A percentile compares a stretch with the other conserved stretches of the same genome.
Conservation (phyloP, 106 monocot species). For the Amphibolis antarctica region DNA sequence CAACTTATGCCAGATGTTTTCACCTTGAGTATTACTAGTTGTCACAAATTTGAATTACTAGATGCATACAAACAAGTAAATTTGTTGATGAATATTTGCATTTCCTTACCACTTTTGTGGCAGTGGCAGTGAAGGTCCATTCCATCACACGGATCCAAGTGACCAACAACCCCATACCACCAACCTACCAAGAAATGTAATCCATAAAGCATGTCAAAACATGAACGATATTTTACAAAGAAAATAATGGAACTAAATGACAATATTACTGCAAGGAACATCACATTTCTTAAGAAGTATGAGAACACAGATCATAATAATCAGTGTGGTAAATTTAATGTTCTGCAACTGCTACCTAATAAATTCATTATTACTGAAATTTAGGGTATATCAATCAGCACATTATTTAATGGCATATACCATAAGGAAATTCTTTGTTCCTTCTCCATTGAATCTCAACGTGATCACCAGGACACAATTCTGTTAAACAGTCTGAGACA, state of each 20-base stretch:
- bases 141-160: constrained; percentile 52
- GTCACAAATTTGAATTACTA: background rate
- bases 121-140: constrained; percentile 43
- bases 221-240: too few relatives aligned
- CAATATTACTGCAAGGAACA: background rate
- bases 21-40: background rate
- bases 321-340: too few relatives aligned
- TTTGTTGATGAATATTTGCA: background rate
- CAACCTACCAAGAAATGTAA: constrained; percentile 39
- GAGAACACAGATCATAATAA: too few relatives aligned
- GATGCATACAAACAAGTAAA: background rate
- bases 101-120: constrained; percentile 42
- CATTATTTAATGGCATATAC: constrained; percentile 16
- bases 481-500: constrained; percentile 44
- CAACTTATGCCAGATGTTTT: too few relatives aligned
- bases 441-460: constrained; percentile 89
- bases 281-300: too few relatives aligned
- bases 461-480: constrained; percentile 61
- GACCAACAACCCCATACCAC: constrained; percentile 85
- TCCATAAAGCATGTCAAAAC: background rate
- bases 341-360: too few relatives aligned
- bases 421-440: constrained; percentile 83
- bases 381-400: background rate
- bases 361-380: too few relatives aligned
- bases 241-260: background rate